phyloP scores from a whole-genome alignment of 2,329 filamentous ascomycete genomes.

The Fusarium tanahbumbuense region DNA sequence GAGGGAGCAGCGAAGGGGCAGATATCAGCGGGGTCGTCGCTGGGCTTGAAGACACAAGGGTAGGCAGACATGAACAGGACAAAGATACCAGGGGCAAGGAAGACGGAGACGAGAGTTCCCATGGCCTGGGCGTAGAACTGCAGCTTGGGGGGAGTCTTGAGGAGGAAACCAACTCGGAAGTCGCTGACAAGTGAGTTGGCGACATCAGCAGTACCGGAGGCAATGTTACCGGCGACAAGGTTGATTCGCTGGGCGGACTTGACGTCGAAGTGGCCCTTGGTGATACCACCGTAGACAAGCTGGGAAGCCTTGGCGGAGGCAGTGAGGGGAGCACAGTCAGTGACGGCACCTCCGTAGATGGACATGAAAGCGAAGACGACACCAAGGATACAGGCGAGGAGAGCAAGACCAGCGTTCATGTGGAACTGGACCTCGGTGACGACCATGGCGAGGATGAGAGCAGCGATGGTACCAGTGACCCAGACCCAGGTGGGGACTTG shows the following conservation, averaged over 20 bases:
- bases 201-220: conserved; percentile 66
- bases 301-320: conserved; percentile 76
- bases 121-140: conserved; percentile 75
- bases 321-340: conserved; percentile 69
- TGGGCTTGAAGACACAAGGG: conserved; percentile 70
- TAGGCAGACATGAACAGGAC: conserved; percentile 76
- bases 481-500: conserved; percentile 67
- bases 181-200: conserved; percentile 68
- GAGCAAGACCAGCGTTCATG: conserved; percentile 67
- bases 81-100: conserved; percentile 74
- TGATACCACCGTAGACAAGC: conserved; percentile 74
- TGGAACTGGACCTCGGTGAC: conserved; percentile 64
- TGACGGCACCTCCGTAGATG: conserved; percentile 64
- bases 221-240: conserved; percentile 70
- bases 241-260: conserved; percentile 71
- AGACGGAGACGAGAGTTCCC: conserved; percentile 72
- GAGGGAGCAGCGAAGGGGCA: conserved; percentile 73
- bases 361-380: conserved; percentile 69
- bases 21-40: conserved; percentile 49
- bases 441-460: conserved; percentile 65
- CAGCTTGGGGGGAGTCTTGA: conserved; percentile 71
- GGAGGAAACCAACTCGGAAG: conserved; percentile 75
- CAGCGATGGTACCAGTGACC: conserved; percentile 58
- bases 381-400: conserved; percentile 66
- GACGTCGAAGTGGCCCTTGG: conserved; percentile 62